Evolutionary conservation across 208 protist species (phyloP).

Genomic region (Naegleria lovaniensis): DNA sequence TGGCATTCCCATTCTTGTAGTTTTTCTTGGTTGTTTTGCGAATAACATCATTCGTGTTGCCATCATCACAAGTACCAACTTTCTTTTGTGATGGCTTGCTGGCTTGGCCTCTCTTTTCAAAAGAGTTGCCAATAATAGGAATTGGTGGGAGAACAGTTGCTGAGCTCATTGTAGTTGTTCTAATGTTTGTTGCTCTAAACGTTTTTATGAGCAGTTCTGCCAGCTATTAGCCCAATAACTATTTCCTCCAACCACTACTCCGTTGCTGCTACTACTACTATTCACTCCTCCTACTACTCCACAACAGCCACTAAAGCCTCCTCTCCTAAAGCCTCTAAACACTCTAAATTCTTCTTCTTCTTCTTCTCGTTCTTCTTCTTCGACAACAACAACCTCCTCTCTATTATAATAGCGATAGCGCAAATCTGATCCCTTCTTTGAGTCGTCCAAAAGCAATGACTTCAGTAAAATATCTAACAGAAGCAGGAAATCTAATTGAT

Average conservation of each 20-base stretch:
- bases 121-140: not conserved
- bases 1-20: not conserved
- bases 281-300: no score
- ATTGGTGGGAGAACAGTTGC: not conserved
- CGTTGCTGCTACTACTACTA: not conserved
- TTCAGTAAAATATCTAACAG: not conserved
- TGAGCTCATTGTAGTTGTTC: not conserved
- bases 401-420: not conserved
- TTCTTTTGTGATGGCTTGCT: not conserved
- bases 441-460: not conserved
- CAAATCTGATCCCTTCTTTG: not conserved
- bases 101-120: not conserved
- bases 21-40: not conserved
- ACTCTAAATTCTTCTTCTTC: not conserved
- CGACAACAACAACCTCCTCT: not conserved
- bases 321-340: not conserved
- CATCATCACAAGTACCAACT: not conserved
- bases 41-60: not conserved
- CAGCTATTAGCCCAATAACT: not conserved
- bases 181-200: not conserved
- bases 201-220: not conserved
- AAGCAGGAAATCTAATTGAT: not conserved
- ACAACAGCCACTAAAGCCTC: not conserved
- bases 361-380: not conserved
- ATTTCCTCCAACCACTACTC: not conserved